These are phyloP conservation scores for Solanum medicagineum DNA, from an alignment of 257 asterid genomes.

Conservation along the genomic window DNA sequence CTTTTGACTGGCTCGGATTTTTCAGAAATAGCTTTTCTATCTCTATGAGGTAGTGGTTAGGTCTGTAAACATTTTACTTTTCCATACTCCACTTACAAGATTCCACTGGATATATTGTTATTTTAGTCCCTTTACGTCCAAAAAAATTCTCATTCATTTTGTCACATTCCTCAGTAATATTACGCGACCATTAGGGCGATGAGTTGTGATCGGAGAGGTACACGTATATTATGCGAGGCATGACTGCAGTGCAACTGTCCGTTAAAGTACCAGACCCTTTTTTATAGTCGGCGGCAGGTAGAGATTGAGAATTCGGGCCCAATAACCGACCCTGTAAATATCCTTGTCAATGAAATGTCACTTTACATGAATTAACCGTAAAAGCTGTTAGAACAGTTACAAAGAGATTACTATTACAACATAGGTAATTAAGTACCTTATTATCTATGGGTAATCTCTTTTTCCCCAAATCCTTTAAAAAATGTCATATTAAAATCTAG, in stretches of 20 bases:
- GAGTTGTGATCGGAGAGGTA: not conserved
- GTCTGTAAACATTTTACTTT: too few species aligned
- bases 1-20: too few species aligned
- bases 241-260: not conserved
- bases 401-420: not conserved
- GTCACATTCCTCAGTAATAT: too few species aligned
- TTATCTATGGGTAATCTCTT: not conserved
- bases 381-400: not conserved
- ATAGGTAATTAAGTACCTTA: not conserved
- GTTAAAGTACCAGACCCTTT: not conserved
- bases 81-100: too few species aligned
- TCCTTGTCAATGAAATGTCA: not conserved
- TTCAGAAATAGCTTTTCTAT: too few species aligned
- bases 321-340: not conserved
- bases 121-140: too few species aligned
- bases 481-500: not conserved
- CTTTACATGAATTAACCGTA: conserved; percentile 3
- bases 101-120: too few species aligned
- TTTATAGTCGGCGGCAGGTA: not conserved
- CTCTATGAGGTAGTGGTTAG: too few species aligned
- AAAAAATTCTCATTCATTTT: too few species aligned
- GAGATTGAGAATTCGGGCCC: not conserved
- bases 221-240: not conserved
- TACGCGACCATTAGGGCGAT: too few species aligned
- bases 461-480: not conserved